Percentiles rank a stretch among this genome's conserved stretches.
phyloP scores from a whole-genome alignment of 176 grass and related monocot species.

The Carex myosuroides region DNA sequence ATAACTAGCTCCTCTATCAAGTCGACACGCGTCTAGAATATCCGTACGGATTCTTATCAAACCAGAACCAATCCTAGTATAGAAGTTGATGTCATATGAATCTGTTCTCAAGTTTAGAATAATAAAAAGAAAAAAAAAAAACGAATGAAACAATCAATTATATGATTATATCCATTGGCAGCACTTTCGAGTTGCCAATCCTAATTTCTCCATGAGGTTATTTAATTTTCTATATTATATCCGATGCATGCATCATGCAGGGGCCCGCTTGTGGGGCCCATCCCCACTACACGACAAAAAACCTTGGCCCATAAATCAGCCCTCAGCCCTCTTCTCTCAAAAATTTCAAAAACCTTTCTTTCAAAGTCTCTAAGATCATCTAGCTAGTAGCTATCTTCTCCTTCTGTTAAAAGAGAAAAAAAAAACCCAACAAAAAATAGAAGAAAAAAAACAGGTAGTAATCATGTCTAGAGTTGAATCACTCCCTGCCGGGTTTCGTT shows the following conservation, averaged over 20 bases:
- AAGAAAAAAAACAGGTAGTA: not conserved
- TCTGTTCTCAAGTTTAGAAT: not conserved
- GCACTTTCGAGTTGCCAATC: not conserved
- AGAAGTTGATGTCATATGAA: not conserved
- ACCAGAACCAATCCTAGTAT: conserved; percentile 17
- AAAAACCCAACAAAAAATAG: not conserved
- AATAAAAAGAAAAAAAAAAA: not conserved
- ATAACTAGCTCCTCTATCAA: not conserved
- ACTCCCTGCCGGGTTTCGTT: conserved; percentile 11
- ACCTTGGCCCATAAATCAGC: not conserved
- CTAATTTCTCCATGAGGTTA: not conserved
- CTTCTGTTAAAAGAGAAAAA: not conserved
- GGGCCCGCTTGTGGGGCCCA: not conserved
- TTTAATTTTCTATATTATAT: not conserved
- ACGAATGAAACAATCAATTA: conserved; percentile 16
- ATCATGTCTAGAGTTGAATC: conserved; percentile 1
- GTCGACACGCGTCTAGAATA: conserved; percentile 10
- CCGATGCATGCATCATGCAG: not conserved
- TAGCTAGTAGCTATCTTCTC: not conserved
- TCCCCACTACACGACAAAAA: not conserved
- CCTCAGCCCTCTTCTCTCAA: conserved; percentile 1
- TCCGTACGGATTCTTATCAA: conserved; percentile 13
- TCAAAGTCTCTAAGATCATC: not conserved
- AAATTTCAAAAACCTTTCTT: conserved; percentile 18
- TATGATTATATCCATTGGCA: conserved; percentile 15